Evolutionary conservation across 2,329 filamentous ascomycete species (phyloP).

Genomic region (Tolypocladium ovalisporum): DNA sequence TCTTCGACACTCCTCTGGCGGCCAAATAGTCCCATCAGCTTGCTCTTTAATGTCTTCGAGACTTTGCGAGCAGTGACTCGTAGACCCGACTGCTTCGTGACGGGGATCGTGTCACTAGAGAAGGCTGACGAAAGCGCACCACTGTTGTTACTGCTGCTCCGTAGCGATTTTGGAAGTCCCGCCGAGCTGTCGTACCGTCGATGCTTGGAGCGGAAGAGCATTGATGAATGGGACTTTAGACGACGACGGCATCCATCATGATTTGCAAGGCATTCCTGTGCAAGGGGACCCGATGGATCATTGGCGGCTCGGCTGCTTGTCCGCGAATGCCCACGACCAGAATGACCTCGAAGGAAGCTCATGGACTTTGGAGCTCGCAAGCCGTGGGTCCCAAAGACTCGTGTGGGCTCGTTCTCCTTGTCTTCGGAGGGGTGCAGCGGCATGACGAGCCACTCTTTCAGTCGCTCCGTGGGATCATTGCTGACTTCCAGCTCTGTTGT

Average conservation of each 20-base stretch:
- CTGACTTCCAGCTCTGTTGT: conserved; percentile 2
- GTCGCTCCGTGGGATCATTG: conserved; percentile 2
- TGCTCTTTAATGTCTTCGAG: conserved; percentile 50
- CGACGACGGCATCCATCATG: conserved; percentile 22
- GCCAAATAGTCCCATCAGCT: conserved; percentile 36
- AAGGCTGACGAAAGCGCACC: conserved; percentile 20
- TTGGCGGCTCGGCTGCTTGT: conserved; percentile 13
- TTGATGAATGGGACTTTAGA: conserved; percentile 30
- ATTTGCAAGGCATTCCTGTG: conserved; percentile 23
- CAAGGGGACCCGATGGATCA: conserved; percentile 23
- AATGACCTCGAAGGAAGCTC: conserved; percentile 34
- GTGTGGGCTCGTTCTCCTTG: conserved; percentile 18
- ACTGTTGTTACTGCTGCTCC: conserved; percentile 31
- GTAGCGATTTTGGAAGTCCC: conserved; percentile 37
- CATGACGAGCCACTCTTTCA: conserved; percentile 3
- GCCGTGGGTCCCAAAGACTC: not conserved
- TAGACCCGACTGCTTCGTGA: conserved; percentile 21
- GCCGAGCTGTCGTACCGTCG: conserved; percentile 20
- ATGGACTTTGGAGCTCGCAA: conserved; percentile 43
- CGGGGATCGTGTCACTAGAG: conserved; percentile 12
- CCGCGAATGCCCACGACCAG: conserved; percentile 7
- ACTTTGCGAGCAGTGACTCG: conserved; percentile 47
- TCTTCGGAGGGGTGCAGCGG: conserved; percentile 5
- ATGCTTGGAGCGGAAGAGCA: conserved; percentile 29
- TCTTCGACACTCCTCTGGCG: conserved; percentile 12